Conservation (phyloP, 1,284 basidiomycete genomes). For the Boletus semigastroideus region DNA sequence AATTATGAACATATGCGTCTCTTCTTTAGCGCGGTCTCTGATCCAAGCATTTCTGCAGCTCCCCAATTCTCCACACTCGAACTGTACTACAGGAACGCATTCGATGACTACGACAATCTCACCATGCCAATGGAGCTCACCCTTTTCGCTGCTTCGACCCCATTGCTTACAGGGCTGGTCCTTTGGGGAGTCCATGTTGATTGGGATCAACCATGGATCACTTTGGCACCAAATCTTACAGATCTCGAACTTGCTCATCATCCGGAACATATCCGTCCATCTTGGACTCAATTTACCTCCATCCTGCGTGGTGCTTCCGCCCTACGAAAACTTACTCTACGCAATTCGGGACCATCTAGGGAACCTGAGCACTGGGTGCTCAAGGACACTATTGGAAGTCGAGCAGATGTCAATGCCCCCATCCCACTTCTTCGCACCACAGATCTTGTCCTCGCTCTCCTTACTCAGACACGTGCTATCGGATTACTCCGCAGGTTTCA, state of each 20-base stretch:
- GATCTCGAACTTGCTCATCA: conserved; percentile 60
- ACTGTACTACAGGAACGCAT: conserved; percentile 43
- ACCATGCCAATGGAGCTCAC: conserved; percentile 36
- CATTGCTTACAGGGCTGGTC: conserved; percentile 43
- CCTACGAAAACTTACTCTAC: conserved; percentile 48
- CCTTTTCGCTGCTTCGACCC: conserved; percentile 55
- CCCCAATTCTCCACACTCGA: conserved; percentile 50
- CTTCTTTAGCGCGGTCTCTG: conserved; percentile 43
- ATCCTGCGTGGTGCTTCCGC: conserved; percentile 49
- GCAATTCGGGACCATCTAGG: conserved; percentile 52
- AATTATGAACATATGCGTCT: conserved; percentile 47
- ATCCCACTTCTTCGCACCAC: conserved; percentile 48
- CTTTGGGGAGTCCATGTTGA: conserved; percentile 69
- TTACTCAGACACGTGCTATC: conserved; percentile 42
- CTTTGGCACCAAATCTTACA: conserved; percentile 30
- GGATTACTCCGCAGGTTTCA: neutral
- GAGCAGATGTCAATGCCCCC: conserved; percentile 9
- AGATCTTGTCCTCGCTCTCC: conserved; percentile 49
- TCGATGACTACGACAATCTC: conserved; percentile 14
- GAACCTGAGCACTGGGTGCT: conserved; percentile 37
- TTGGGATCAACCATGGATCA: conserved; percentile 44
- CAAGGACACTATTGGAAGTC: neutral
- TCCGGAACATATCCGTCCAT: conserved; percentile 55
- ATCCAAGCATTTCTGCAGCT: conserved; percentile 39
- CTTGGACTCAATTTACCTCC: conserved; percentile 45